A percentile compares a stretch with the other conserved stretches of the same genome.
These are phyloP conservation scores for Litchi chinensis DNA, from an alignment of 345 rosid species.

Conservation along the genomic window DNA sequence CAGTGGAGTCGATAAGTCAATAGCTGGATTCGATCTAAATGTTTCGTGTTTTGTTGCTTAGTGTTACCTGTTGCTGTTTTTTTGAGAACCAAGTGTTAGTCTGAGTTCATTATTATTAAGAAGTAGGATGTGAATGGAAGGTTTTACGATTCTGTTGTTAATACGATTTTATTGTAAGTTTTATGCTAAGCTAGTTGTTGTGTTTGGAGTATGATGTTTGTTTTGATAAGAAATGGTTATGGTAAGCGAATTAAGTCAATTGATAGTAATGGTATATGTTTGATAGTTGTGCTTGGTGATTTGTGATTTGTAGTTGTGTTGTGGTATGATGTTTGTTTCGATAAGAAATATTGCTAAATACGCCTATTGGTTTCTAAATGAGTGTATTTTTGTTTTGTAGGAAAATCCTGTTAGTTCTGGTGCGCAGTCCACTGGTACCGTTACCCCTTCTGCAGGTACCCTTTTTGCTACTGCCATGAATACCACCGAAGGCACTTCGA, in stretches of 20 bases:
- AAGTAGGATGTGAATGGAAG: not conserved
- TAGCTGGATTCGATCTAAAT: constrained; percentile 1
- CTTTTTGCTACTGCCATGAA: constrained; percentile 23
- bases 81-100: not conserved
- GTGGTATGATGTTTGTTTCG: not conserved
- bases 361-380: not conserved
- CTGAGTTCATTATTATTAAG: not conserved
- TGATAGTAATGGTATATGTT: not conserved
- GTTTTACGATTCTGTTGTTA: not conserved
- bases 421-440: constrained; percentile 34
- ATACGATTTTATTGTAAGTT: not conserved
- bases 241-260: not conserved
- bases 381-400: constrained; percentile 25
- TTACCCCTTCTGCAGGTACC: constrained; percentile 29
- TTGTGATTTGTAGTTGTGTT: not conserved
- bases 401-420: constrained; percentile 34
- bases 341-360: not conserved
- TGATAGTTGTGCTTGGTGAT: not conserved
- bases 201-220: too few species aligned
- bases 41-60: not conserved
- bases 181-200: not conserved
- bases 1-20: not conserved
- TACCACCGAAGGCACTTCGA: constrained; percentile 39
- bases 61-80: not conserved
- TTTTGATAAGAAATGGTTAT: not conserved